Conservation (phyloP, 2,329 filamentous ascomycete species). For the Claviceps digitariae region DNA sequence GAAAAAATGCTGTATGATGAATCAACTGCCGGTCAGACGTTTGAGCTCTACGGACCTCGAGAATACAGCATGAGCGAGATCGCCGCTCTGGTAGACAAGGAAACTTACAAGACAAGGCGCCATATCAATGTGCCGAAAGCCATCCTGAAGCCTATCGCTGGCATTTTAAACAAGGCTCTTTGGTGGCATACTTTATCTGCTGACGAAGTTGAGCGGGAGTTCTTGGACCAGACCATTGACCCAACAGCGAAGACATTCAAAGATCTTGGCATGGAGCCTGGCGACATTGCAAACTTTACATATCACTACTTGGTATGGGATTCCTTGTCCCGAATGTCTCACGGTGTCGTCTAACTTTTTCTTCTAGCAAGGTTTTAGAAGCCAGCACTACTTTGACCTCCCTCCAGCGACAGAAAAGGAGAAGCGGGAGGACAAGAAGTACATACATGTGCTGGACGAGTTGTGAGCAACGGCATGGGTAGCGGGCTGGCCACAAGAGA, state of each 20-base stretch:
- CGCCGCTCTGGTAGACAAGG: constrained; percentile 72
- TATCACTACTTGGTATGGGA: constrained; percentile 81
- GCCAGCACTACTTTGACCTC: constrained; percentile 78
- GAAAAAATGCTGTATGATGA: constrained; percentile 89
- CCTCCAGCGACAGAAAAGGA: constrained; percentile 91
- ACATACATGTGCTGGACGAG: constrained; percentile 84
- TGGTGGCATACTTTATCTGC: constrained; percentile 82
- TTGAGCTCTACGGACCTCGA: constrained; percentile 85
- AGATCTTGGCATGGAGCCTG: constrained; percentile 80
- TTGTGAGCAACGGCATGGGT: constrained; percentile 36
- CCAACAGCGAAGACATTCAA: constrained; percentile 86
- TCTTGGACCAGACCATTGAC: constrained; percentile 86
- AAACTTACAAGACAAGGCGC: constrained; percentile 79
- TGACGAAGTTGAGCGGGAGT: constrained; percentile 84
- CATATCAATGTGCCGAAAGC: constrained; percentile 84
- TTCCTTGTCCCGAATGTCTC: neutral
- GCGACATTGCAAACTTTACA: constrained; percentile 72
- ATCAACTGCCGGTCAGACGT: constrained; percentile 78
- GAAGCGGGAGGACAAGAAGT: constrained; percentile 90
- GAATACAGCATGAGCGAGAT: constrained; percentile 86
- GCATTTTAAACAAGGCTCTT: constrained; percentile 63
- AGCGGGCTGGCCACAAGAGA: neutral
- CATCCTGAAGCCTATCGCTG: constrained; percentile 61
- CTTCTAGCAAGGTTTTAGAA: constrained; percentile 73
- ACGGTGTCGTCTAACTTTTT: constrained; percentile 16